Base-by-base conservation (phyloP, 139 green algal genomes). In the Volvox reticuliferus region DNA sequence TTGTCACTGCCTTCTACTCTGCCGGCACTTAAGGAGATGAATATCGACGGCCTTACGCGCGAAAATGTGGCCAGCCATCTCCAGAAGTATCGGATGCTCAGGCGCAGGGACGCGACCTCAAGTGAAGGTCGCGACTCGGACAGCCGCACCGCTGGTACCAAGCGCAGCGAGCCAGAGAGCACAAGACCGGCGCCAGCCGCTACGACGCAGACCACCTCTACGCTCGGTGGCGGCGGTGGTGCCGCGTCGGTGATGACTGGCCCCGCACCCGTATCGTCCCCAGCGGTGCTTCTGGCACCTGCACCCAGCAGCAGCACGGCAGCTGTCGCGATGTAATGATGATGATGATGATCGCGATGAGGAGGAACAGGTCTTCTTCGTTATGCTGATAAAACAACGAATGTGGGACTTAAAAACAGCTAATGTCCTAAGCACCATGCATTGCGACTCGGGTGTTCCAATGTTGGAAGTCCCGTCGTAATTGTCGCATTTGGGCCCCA, bases 61-160 rank as follows among this genome's bases (percentile, higher is more conserved):
- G 98, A 99, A 91, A 99, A 99, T 90, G 98, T 99, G 65, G 97
- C 97, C 24, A 97, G 93, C 82, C 98, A 99, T 85, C 93, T 99
- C 50, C 98, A 99, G 91, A 99, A 99, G 93, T 98, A 98, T 93
- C 94, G 98, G 37, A 89, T 93, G 88, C 81, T 92, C n/a, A 26
- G 69, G 0, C 32, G 35, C 22, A 67, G 67, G 13, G 87, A 90
- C 50, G 50, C 9, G 22, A 81, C 50, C 71, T 65, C 30, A 28
- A 86, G 61, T 62, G 76, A 79, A 19, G 61, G 75, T 55, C 87
- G 75, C 22, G 87, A 86, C 76, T 71, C n/a, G 9, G 87, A 78
- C 87, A 84, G 20, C 19, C 73, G 21, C 50, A 90, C 44, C 55
- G 20, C 12, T 6, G 87, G 61, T 77, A 78, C 37, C 61, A 87